Evolutionary conservation across 2,329 filamentous ascomycete species (phyloP), one percentile per base, ranked within the genome.

Genomic region (Alternaria infectoria): DNA sequence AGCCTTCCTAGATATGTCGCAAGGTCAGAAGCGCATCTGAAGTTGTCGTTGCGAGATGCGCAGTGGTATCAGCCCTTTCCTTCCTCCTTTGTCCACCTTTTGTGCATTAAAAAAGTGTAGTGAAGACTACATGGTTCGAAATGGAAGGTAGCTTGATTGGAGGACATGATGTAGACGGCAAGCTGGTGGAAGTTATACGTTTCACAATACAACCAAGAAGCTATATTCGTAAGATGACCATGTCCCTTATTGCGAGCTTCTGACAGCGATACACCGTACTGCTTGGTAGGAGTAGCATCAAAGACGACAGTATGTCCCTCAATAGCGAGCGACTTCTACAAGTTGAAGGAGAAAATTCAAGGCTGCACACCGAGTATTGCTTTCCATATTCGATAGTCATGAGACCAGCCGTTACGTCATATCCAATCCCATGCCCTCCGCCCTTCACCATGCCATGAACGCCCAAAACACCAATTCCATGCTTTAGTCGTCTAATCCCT

Each of bases 381-480:
- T 13, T 13, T 50, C n/a, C 25, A 28, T 25, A 23, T 19, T 25
- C 9, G 49, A 3, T 52, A 6, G 0, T 23, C 49, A 36, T 52
- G 17, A 19, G 4, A 10, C 5, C 17, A n/a, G n/a, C 23, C 19
- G 13, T 52, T 3, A 17, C 13, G 15, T 52, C 9, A 36, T n/a
- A 9, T 52, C 49, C 43, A 40, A 3, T 23, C 13, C 25, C n/a
- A 50, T 13, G 3, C 4, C 19, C 28, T 6, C 12, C 11, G 11
- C 21, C 32, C 3, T 26, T 12, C 1, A 2, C 4, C 36, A 17
- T 40, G n/a, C 23, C 3, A 17, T 44, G 21, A 46, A 56, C 54
- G 54, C 54, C 55, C 12, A n/a, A 9, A 23, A 32, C 55, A 54
- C 44, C 49, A 19, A 19, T 11, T 9, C 30, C 17, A 51, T 51